These are phyloP conservation scores for Nyssa sinensis DNA, from an alignment of 148 eudicot species.

Conservation along the genomic window DNA sequence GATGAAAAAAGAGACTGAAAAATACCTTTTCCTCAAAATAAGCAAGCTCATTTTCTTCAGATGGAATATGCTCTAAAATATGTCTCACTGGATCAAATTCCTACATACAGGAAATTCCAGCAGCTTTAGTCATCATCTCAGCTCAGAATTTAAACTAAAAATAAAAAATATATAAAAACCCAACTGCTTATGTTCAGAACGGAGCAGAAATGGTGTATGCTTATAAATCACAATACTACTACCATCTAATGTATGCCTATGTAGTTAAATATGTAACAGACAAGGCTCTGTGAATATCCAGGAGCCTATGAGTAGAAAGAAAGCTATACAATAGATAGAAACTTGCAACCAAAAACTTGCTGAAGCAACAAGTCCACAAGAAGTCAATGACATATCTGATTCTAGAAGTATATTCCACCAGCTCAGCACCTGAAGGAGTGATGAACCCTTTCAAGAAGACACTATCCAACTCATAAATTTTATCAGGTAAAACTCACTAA, in stretches of 20 bases:
- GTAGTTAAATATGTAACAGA: neutral
- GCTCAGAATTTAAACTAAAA: neutral
- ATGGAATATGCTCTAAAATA: constrained; percentile 58
- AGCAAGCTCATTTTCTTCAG: constrained; percentile 68
- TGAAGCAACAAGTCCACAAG: too few relatives aligned
- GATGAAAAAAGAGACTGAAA: neutral
- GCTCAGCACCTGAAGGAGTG: neutral
- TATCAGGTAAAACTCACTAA: neutral
- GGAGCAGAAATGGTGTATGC: too few relatives aligned
- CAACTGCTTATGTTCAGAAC: neutral
- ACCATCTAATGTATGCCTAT: too few relatives aligned
- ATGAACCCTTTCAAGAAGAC: too few relatives aligned
- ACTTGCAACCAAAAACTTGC: neutral
- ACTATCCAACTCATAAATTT: neutral
- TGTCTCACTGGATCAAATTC: constrained; percentile 83
- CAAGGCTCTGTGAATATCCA: neutral
- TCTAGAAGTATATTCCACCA: neutral
- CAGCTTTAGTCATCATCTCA: constrained; percentile 5
- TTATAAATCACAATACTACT: too few relatives aligned
- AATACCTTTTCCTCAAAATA: constrained; percentile 80
- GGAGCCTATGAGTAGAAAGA: neutral
- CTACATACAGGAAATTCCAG: constrained; percentile 33
- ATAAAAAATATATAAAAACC: neutral
- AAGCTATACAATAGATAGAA: neutral
- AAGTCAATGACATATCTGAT: neutral